Evolutionary conservation across 1,139 yeast species (phyloP).

Genomic region (Scheffersomyces titani): DNA sequence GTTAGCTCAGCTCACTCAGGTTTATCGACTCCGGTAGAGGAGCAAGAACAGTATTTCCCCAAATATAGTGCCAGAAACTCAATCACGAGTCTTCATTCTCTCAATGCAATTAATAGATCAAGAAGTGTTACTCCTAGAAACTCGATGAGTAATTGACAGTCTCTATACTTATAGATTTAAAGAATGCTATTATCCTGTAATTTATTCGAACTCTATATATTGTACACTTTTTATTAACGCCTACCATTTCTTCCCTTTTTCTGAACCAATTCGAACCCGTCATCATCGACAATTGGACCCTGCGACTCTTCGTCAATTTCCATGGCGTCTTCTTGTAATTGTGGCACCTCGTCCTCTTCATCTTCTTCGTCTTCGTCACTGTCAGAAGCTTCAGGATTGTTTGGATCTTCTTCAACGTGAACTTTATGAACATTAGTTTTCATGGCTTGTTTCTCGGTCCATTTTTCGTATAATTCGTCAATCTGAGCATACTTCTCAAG

Average conservation of each 20-base stretch:
- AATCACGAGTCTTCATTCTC: slow-evolving; percentile 42
- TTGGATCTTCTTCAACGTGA: slow-evolving; percentile 55
- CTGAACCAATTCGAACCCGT: slow-evolving; percentile 88
- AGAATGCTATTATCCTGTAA: not conserved
- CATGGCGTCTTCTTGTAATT: slow-evolving; percentile 31
- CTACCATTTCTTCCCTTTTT: slow-evolving; percentile 53
- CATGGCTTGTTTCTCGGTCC: slow-evolving; percentile 53
- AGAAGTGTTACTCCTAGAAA: slow-evolving; percentile 43
- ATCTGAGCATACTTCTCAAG: slow-evolving; percentile 53
- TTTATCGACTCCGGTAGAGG: slow-evolving; percentile 32
- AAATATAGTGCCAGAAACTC: slow-evolving; percentile 28
- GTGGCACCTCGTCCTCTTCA: slow-evolving; percentile 39
- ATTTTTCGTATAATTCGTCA: slow-evolving; percentile 59
- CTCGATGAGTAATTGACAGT: slow-evolving; percentile 27
- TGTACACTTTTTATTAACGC: slow-evolving; percentile 7
- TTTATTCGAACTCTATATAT: not conserved
- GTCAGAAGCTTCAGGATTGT: slow-evolving; percentile 56
- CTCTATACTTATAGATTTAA: not conserved
- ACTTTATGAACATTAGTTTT: slow-evolving; percentile 28
- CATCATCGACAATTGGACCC: slow-evolving; percentile 82
- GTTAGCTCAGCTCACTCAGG: slow-evolving; percentile 23
- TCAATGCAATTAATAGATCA: slow-evolving; percentile 43
- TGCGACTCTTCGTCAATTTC: slow-evolving; percentile 39
- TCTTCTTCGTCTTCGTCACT: slow-evolving; percentile 48
- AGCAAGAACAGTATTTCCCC: slow-evolving; percentile 24